These are phyloP conservation scores for Usnea hakonensis DNA, from an alignment of 495 filamentous ascomycete genomes.

Conservation along the genomic window DNA sequence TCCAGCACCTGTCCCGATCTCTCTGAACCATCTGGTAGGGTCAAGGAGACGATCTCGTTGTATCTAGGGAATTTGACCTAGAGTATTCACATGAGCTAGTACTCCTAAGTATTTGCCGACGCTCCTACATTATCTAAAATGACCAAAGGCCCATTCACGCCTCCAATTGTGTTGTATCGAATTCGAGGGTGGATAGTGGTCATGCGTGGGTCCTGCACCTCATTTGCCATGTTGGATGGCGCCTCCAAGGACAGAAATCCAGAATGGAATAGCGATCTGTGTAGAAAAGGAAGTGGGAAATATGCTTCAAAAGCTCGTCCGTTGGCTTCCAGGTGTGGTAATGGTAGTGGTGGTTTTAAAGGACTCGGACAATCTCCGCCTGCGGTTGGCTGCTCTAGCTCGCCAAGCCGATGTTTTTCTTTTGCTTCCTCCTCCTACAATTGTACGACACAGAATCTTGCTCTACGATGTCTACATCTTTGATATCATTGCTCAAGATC, in stretches of 20 bases:
- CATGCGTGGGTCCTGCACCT: conserved; percentile 67
- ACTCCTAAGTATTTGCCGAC: neutral
- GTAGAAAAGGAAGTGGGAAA: neutral
- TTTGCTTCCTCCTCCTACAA: neutral
- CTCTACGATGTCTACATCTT: no score
- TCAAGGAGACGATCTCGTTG: conserved; percentile 96
- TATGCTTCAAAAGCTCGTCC: neutral
- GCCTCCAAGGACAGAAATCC: neutral
- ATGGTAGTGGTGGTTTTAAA: no score
- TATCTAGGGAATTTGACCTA: conserved; percentile 95
- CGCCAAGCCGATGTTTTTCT: neutral
- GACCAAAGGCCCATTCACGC: conserved; percentile 95
- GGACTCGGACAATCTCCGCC: neutral
- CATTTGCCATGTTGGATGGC: conserved; percentile 45
- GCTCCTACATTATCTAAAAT: conserved; percentile 79
- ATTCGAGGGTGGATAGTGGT: conserved; percentile 75
- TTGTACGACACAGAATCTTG: no score
- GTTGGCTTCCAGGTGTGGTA: neutral
- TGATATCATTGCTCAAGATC: no score
- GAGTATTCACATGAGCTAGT: conserved; percentile 4
- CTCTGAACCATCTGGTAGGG: conserved; percentile 89
- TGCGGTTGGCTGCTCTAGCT: neutral
- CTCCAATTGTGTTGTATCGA: conserved; percentile 96
- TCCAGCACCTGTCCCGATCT: conserved; percentile 94
- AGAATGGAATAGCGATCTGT: neutral